These are phyloP conservation scores for Paralagenidium karlingii DNA, from an alignment of 352 stramenopile genomes.

Conservation along the genomic window DNA sequence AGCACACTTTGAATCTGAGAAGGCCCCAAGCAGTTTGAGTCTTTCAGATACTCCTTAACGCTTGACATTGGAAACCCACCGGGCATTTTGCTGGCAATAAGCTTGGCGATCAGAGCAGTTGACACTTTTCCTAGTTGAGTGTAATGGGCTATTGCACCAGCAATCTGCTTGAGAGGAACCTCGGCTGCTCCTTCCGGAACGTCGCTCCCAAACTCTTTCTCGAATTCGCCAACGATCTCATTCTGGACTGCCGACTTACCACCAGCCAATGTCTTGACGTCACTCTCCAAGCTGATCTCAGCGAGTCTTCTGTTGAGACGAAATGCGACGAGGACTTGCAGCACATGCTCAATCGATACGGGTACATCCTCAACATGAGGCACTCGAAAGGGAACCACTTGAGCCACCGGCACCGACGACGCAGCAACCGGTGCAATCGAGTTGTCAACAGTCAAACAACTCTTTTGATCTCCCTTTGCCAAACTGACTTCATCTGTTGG, in stretches of 20 bases:
- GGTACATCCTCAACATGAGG: slow-evolving; percentile 35
- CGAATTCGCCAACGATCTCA: slow-evolving; percentile 78
- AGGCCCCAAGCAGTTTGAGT: slow-evolving; percentile 41
- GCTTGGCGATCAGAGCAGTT: slow-evolving; percentile 48
- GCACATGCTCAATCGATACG: slow-evolving; percentile 43
- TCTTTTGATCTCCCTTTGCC: too few species aligned
- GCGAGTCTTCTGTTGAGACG: slow-evolving; percentile 58
- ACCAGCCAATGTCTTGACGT: slow-evolving; percentile 68
- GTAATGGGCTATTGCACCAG: slow-evolving; percentile 53
- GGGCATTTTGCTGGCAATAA: slow-evolving; percentile 72
- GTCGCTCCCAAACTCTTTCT: slow-evolving; percentile 60
- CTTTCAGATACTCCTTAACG: slow-evolving; percentile 54
- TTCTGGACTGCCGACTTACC: slow-evolving; percentile 84
- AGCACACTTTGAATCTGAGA: slow-evolving; percentile 71
- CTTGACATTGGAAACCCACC: slow-evolving; percentile 73
- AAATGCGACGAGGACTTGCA: slow-evolving; percentile 63
- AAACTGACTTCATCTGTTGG: slow-evolving; percentile 8
- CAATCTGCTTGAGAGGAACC: slow-evolving; percentile 57
- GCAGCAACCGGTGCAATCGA: slow-evolving; percentile 9
- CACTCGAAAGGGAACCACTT: slow-evolving; percentile 5
- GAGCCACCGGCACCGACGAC: neutral
- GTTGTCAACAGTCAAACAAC: too few species aligned
- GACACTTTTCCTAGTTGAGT: slow-evolving; percentile 58
- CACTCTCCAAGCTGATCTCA: slow-evolving; percentile 56
- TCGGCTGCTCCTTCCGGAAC: slow-evolving; percentile 65